Base-by-base conservation (phyloP, 441 rosid genomes). In the Macaranga tanarius region DNA sequence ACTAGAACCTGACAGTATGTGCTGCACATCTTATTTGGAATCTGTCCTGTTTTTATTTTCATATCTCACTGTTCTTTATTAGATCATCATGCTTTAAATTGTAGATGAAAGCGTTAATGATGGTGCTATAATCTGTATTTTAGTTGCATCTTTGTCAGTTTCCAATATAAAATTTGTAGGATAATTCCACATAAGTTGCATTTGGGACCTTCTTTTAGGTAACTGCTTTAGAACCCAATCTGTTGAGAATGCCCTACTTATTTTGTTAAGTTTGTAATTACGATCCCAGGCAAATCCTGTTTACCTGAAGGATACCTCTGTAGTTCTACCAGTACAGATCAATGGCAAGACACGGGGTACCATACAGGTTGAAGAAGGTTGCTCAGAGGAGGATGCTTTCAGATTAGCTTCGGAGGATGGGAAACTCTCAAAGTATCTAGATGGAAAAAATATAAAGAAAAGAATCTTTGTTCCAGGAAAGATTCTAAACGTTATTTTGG, bases 271-370 rank as follows among this genome's bases (percentile, higher is more conserved):
- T 59, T 26, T 55, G 51, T 65, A 13, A 10, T 61, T 65, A 57
- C 23, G 40, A 45, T 67, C 1, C 81, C 89, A 91, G 99, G 97
- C 87, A 13, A 79, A 89, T 83, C 87, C 90, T 1, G 79, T 40
- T 13, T 91, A 85, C 86, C 74, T 95, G 80, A 91, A 85, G 85
- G 93, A 92, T 80, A 77, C 87, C 16, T 80, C 80, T 22, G 69
- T 89, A 19, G 81, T 81, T 15, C 88, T 95, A 42, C 98, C 98
- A 15, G 90, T 95, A 79, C 99, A 95, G 89, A 91, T 95, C 77
- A 95, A 92, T 26, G 99, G 99, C 71, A 95, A 89, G 86, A 95
- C 90, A 10, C 81, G 97, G 84, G 99, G 99, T 65, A 90, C 98
- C 68, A 85, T 95, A 76, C 85, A 84, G 78, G 87, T 95, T 4